Evolutionary conservation across 371 early-diverging fungal genomes (phyloP).

Genomic region (Mucor plumbeus): DNA sequence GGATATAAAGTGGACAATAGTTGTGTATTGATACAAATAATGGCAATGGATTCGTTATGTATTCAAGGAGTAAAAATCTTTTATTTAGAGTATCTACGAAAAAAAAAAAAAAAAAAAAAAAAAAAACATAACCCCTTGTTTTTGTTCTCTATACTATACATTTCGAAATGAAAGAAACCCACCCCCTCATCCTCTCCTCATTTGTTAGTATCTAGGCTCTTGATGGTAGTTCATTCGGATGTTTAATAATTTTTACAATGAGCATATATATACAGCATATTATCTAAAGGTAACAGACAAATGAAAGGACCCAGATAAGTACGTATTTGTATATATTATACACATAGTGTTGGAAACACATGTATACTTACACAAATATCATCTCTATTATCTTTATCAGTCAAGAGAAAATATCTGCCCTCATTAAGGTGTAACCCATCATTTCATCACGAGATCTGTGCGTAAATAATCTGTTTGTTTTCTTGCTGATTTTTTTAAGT

Average conservation of each 20-base stretch:
- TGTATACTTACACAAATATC: too few species aligned
- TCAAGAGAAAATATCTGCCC: background rate
- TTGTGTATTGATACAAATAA: background rate
- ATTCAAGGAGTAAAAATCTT: background rate
- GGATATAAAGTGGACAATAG: background rate
- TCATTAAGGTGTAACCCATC: constrained; percentile 13
- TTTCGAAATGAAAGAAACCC: too few species aligned
- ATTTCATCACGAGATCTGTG: constrained; percentile 29
- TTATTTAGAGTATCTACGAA: too few species aligned
- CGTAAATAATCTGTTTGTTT: constrained; percentile 18
- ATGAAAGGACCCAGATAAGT: too few species aligned
- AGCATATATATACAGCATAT: background rate
- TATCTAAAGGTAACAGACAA: too few species aligned
- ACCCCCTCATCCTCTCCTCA: too few species aligned
- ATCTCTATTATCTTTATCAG: too few species aligned
- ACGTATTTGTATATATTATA: too few species aligned
- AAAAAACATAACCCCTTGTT: background rate
- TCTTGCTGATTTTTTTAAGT: background rate
- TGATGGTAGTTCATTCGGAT: background rate
- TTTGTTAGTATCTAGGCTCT: background rate
- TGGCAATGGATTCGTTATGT: background rate
- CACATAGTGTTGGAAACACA: too few species aligned
- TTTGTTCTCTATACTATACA: background rate
- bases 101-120: too few species aligned
- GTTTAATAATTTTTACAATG: background rate